A percentile compares a stretch with the other conserved stretches of the same genome.
These are phyloP conservation scores for Saxispiralis lemnorum DNA, from an alignment of 495 filamentous ascomycete species.

Conservation along the genomic window DNA sequence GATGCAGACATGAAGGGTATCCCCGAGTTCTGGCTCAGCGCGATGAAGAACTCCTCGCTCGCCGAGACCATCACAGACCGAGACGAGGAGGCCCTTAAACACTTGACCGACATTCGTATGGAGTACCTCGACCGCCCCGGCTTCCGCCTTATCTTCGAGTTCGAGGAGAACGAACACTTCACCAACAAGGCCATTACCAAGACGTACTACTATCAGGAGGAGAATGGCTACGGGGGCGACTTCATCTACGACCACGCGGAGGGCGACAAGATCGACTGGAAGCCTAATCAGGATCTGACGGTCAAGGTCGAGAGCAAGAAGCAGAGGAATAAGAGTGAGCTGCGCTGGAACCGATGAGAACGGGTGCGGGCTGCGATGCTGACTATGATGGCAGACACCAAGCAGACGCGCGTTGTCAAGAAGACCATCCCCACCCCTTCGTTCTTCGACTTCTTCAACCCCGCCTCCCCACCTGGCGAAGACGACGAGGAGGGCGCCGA, in stretches of 20 bases:
- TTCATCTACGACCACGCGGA: slow-evolving; percentile 99
- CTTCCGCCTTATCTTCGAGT: slow-evolving; percentile 95
- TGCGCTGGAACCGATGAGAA: too few relatives aligned
- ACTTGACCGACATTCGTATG: slow-evolving; percentile 90
- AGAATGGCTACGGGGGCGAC: slow-evolving; percentile 93
- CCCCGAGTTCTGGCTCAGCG: slow-evolving; percentile 97
- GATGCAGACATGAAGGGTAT: slow-evolving; percentile 47
- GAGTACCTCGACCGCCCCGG: slow-evolving; percentile 96
- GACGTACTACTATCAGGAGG: slow-evolving; percentile 98
- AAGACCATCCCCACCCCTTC: slow-evolving; percentile 96
- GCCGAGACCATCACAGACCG: slow-evolving; percentile 96
- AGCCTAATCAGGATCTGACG: slow-evolving; percentile 77
- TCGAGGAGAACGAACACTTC: slow-evolving; percentile 87
- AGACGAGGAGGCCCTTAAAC: slow-evolving; percentile 81
- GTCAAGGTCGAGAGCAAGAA: slow-evolving; percentile 95
- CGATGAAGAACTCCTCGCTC: slow-evolving; percentile 98
- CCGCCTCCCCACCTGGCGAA: slow-evolving; percentile 66
- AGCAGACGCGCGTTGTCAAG: slow-evolving; percentile 97
- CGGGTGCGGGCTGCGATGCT: neutral
- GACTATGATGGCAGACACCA: slow-evolving; percentile 49
- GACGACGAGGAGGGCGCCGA: slow-evolving; percentile 62
- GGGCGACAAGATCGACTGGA: slow-evolving; percentile 96
- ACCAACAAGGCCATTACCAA: slow-evolving; percentile 92
- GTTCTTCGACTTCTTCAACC: slow-evolving; percentile 99
- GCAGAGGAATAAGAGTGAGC: slow-evolving; percentile 96